Percentiles rank a stretch among this genome's conserved stretches.
Conservation (phyloP, 1,284 basidiomycete species). For the Leccinum griseonigrum region DNA sequence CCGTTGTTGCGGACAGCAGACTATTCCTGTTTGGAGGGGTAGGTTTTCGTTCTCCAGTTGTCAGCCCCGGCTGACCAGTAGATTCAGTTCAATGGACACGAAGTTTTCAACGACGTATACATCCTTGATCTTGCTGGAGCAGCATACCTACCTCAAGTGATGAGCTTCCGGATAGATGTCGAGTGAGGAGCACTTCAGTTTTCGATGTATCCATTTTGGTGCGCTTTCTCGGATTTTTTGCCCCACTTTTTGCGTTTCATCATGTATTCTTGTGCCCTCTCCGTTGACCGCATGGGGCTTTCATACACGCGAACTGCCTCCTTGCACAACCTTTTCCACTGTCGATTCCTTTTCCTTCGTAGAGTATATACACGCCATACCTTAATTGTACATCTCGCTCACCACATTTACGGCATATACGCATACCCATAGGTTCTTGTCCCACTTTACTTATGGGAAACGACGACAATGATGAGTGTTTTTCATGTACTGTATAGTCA, state of each 20-base stretch:
- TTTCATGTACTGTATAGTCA: slow-evolving; percentile 7
- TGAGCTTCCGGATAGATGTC: slow-evolving; percentile 53
- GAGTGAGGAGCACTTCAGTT: slow-evolving; percentile 9
- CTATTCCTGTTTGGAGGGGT: slow-evolving; percentile 83
- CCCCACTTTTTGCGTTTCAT: background rate
- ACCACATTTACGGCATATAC: slow-evolving; percentile 25
- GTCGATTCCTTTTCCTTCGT: background rate
- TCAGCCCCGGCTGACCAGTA: background rate
- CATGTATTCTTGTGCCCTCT: slow-evolving; percentile 6
- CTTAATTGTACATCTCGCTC: slow-evolving; percentile 21
- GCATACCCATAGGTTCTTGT: slow-evolving; percentile 21
- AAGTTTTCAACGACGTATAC: slow-evolving; percentile 83
- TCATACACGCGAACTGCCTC: background rate
- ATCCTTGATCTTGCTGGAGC: slow-evolving; percentile 83
- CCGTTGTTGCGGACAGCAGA: slow-evolving; percentile 79
- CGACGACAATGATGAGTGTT: slow-evolving; percentile 2
- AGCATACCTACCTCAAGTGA: slow-evolving; percentile 92
- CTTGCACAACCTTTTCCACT: slow-evolving; percentile 1
- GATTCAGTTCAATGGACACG: slow-evolving; percentile 66
- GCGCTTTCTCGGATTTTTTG: background rate
- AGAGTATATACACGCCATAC: slow-evolving; percentile 27
- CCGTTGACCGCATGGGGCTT: slow-evolving; percentile 17
- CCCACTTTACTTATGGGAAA: slow-evolving; percentile 9
- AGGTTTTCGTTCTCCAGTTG: slow-evolving; percentile 8
- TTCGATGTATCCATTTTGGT: slow-evolving; percentile 1